Evolutionary conservation across 495 filamentous ascomycete species (phyloP), one percentile per base, ranked within the genome.

Genomic region (Jackrogersella multiformis): DNA sequence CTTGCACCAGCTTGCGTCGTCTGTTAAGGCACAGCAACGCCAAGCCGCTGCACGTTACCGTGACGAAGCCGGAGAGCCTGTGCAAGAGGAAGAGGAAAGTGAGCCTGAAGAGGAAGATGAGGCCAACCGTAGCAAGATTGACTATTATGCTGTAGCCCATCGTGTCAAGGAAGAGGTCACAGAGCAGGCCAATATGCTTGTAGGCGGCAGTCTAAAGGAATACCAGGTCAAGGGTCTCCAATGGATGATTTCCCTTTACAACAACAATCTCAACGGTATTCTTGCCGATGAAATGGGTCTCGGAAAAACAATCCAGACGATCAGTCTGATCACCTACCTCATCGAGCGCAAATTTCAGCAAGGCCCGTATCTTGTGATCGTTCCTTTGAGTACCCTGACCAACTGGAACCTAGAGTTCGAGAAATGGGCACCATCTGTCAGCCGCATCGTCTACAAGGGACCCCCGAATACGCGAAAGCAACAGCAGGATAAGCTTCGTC

Each of bases 391-490:
- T 82, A 99, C 95, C 2, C 83, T 99, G 49, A 98, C 96, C 54
- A 99, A 99, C 78, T 99, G 95, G 95, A 97, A 94, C 68, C 80
- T 94, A 69, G 95, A 99, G 75, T 99, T 99, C 73, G 96, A 99
- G 75, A 98, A 98, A 76, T 99, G 95, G 95, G 95, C 95, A 10
- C 95, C 95, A 1, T 88, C 86, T 3, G 89, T 99, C 51, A 78
- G 79, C 52, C 90, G 89, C 70, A 86, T 99, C 62, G 94, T 99
- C 36, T 99, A 99, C 85, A 99, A 99, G 79, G 95, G 95, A 15
- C 93, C 94, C 13, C 95, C 95, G 1, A 90, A 89, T 64, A 83
- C 89, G 16, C 89, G 95, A 70, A 99, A 97, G 80, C 86, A 89
- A 70, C 93, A 97, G 64, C 93, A 97, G 71, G 88, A 97, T 54